Conservation (phyloP, 2,329 filamentous ascomycete species). For the Pestalotiopsis sp. region DNA sequence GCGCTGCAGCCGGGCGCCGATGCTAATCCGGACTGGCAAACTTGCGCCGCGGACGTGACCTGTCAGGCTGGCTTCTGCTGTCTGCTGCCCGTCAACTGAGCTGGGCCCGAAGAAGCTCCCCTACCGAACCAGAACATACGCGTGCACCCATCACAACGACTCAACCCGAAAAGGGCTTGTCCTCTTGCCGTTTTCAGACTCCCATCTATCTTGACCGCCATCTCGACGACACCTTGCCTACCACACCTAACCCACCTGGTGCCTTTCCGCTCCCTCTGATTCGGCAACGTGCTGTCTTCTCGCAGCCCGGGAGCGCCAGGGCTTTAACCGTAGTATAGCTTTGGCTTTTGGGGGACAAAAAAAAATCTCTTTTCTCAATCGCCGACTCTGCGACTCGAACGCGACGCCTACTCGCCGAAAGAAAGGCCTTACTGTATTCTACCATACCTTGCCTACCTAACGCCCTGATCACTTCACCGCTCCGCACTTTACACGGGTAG, state of each 20-base stretch:
- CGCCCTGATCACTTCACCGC: conserved; percentile 24
- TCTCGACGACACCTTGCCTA: conserved; percentile 25
- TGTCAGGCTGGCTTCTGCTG: no score
- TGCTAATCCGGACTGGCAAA: no score
- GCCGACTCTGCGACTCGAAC: not conserved
- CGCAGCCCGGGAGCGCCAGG: conserved; percentile 1
- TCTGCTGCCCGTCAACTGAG: no score
- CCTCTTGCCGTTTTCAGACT: conserved; percentile 19
- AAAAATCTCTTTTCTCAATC: conserved; percentile 1
- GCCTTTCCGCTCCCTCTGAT: conserved; percentile 17
- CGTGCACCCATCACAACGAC: not conserved
- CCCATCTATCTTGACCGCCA: conserved; percentile 33
- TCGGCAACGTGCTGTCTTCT: conserved; percentile 16
- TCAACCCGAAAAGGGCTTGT: conserved; percentile 5
- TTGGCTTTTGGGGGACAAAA: not conserved
- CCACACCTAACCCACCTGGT: conserved; percentile 20
- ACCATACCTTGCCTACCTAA: not conserved
- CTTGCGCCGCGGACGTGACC: no score
- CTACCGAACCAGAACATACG: not conserved
- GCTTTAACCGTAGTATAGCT: not conserved
- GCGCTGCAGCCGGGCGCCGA: no score
- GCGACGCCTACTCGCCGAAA: conserved; percentile 15
- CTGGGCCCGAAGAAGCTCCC: no score
- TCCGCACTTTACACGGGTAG: conserved; percentile 21
- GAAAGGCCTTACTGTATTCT: not conserved